Conservation (phyloP, 2,329 filamentous ascomycete genomes). For the Fusarium fracticaudum region DNA sequence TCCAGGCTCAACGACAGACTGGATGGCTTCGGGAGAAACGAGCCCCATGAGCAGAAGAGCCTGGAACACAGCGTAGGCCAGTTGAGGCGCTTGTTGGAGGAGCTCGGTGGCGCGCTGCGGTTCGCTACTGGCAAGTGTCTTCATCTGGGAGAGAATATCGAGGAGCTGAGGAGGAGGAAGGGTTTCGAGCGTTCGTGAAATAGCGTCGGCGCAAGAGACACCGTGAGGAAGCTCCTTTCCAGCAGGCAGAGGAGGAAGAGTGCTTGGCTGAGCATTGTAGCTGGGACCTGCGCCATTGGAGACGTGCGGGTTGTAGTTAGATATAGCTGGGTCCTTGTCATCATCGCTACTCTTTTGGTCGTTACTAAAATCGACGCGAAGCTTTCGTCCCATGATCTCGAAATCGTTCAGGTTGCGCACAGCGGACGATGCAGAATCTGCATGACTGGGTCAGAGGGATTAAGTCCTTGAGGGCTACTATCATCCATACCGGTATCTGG, state of each 20-base stretch:
- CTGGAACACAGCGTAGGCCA: conserved; percentile 95
- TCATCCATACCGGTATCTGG: conserved; percentile 77
- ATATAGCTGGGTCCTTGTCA: conserved; percentile 41
- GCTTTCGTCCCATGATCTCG: conserved; percentile 93
- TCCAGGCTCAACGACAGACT: conserved; percentile 77
- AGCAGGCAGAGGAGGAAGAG: conserved; percentile 82
- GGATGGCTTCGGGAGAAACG: conserved; percentile 84
- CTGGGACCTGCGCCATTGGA: conserved; percentile 48
- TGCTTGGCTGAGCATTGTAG: conserved; percentile 54
- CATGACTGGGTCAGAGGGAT: conserved; percentile 22
- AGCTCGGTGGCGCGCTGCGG: conserved; percentile 86
- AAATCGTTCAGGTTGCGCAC: conserved; percentile 95
- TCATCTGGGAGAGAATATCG: conserved; percentile 95
- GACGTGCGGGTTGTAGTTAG: conserved; percentile 39
- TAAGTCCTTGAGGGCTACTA: neutral
- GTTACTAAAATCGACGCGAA: conserved; percentile 95
- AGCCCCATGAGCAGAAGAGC: conserved; percentile 91
- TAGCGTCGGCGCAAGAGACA: conserved; percentile 86
- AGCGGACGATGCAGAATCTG: conserved; percentile 85
- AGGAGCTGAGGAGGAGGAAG: conserved; percentile 89
- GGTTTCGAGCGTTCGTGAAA: conserved; percentile 88
- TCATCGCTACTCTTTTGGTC: conserved; percentile 81
- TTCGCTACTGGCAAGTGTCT: conserved; percentile 83
- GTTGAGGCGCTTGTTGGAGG: conserved; percentile 87
- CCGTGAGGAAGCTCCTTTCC: conserved; percentile 86